Base-by-base conservation (phyloP, 2,329 filamentous ascomycete species). In the Penicillium sp. region DNA sequence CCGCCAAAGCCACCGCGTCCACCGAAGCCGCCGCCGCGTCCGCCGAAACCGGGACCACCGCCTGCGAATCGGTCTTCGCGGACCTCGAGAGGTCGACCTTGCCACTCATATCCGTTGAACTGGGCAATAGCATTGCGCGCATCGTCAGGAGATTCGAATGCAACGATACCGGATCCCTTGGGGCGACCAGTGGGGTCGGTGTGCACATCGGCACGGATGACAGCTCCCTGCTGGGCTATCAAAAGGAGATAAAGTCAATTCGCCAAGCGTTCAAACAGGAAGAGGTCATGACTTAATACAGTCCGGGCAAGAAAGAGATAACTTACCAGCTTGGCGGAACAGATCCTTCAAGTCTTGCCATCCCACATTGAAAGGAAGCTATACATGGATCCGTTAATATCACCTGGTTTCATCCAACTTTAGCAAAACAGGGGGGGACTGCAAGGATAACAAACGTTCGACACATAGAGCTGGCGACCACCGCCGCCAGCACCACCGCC, bases 271-370 rank as follows among this genome's bases (percentile, higher is more conserved):
- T 59, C 44, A 52, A 21, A 57, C 34, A 44, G 36, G 41, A 43
- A n/a, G 47, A 47, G 36, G 67, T 26, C 36, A 47, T 45, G 42
- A 53, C 45, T 53, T 45, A 53, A 54, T 39, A 10, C 26, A 12
- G 8, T 23, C 29, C 10, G n/a, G 29, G 6, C 44, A 18, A 26
- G 4, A 42, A 33, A 21, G 23, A 6, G 56, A 56, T 46, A 81
- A 81, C 90, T 82, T 81, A 96, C 92, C 90, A 77, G 94, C 92
- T 83, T 96, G 92, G 70, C 94, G 89, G 82, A 99, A 99, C 63
- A 99, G 82, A 75, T 99, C 94, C 79, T 99, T 99, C 65, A 99
- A 79, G 75, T 99, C 94, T 78, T 99, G 94, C 94, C 94, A 99
- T 72, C 94, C 94, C 65, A 95, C 90, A 61, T 90, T 95, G 79